A percentile compares a stretch with the other conserved stretches of the same genome.
phyloP scores from a whole-genome alignment of 2,329 filamentous ascomycete genomes.

The Aspergillus brasiliensis region DNA sequence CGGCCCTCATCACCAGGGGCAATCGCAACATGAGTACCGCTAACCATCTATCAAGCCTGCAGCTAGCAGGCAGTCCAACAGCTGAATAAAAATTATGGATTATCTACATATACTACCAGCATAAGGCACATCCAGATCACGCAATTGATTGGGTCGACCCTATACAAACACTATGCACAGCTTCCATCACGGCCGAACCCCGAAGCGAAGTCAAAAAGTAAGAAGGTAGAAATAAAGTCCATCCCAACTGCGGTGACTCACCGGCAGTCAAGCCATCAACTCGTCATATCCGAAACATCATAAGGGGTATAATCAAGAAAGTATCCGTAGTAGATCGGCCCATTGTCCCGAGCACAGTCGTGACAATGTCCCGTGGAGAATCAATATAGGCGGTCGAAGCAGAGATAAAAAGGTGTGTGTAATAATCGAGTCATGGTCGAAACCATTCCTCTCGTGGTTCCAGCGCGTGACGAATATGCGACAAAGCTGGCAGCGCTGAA shows the following conservation, averaged over 20 bases:
- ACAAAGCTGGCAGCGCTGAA: conserved; percentile 2
- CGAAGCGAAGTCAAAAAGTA: neutral
- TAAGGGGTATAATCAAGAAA: conserved; percentile 34
- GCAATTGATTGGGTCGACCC: conserved; percentile 1
- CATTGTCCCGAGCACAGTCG: conserved; percentile 9
- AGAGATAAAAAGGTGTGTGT: conserved; percentile 24
- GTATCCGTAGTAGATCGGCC: conserved; percentile 25
- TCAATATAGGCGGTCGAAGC: conserved; percentile 15
- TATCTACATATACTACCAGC: too few relatives aligned
- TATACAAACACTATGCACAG: conserved; percentile 11
- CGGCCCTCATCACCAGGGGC: too few relatives aligned
- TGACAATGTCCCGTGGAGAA: neutral
- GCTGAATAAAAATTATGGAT: neutral
- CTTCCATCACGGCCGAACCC: conserved; percentile 3
- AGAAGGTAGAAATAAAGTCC: neutral
- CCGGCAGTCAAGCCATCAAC: conserved; percentile 29
- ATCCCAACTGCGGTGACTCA: conserved; percentile 5
- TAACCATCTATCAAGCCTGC: too few relatives aligned
- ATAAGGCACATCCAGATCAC: too few relatives aligned
- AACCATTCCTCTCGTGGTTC: neutral
- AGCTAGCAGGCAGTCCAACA: too few relatives aligned
- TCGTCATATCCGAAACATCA: conserved; percentile 28
- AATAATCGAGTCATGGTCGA: neutral
- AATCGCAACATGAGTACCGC: too few relatives aligned
- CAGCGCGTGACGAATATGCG: neutral